Evolutionary conservation across 2,329 filamentous ascomycete genomes (phyloP).

Genomic region (Achaetomium macrosporum): DNA sequence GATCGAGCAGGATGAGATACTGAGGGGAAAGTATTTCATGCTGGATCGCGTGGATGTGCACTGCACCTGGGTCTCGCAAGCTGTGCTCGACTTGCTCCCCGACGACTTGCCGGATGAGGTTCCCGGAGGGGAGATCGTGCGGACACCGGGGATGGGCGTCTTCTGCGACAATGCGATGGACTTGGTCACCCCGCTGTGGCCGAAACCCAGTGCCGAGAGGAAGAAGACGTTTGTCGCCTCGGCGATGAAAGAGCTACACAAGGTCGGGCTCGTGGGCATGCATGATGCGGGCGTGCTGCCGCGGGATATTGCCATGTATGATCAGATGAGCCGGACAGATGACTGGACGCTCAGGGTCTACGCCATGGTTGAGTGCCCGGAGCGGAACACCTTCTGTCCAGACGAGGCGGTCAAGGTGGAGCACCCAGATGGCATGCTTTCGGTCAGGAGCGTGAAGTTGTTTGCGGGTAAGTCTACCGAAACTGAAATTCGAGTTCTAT

Average conservation of each 20-base stretch:
- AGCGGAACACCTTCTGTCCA: constrained; percentile 59
- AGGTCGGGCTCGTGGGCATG: constrained; percentile 61
- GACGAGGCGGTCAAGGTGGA: constrained; percentile 40
- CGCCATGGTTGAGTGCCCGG: constrained; percentile 61
- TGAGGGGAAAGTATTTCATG: constrained; percentile 59
- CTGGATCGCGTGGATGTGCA: constrained; percentile 65
- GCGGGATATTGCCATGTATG: constrained; percentile 48
- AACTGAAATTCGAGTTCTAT: not conserved
- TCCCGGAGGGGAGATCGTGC: constrained; percentile 59
- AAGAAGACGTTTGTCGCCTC: constrained; percentile 51
- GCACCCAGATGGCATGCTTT: constrained; percentile 44
- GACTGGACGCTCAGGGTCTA: constrained; percentile 60
- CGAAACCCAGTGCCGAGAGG: constrained; percentile 46
- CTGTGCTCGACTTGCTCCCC: constrained; percentile 55
- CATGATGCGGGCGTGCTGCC: constrained; percentile 61
- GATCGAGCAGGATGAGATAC: constrained; percentile 45
- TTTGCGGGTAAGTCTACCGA: constrained; percentile 51
- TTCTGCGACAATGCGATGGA: constrained; percentile 72
- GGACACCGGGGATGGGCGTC: constrained; percentile 57
- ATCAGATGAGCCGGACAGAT: constrained; percentile 36
- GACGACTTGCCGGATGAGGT: constrained; percentile 40
- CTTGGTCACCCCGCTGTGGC: constrained; percentile 50
- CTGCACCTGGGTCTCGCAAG: constrained; percentile 62
- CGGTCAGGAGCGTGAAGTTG: constrained; percentile 60
- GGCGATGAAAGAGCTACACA: constrained; percentile 58